A percentile compares a stretch with the other conserved stretches of the same genome.
Conservation (phyloP, 441 rosid species). For the Viola pubescens region DNA sequence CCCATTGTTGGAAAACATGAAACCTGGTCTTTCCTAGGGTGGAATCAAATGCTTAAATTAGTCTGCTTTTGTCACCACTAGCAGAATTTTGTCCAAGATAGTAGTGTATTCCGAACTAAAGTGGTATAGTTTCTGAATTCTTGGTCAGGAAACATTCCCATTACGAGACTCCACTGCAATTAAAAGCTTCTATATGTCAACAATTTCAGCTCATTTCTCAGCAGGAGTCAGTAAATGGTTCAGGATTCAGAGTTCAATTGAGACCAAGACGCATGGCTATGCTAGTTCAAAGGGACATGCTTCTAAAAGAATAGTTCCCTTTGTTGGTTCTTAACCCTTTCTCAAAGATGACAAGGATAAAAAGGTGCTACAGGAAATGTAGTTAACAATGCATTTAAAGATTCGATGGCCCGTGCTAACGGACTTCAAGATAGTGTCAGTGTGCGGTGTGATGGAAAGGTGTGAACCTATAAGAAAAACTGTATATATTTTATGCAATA, state of each 20-base stretch:
- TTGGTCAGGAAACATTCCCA: no score
- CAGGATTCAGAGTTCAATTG: no score
- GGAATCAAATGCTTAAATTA: not conserved
- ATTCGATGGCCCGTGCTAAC: not conserved
- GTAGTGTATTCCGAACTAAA: not conserved
- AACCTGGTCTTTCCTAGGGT: not conserved
- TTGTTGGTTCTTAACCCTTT: no score
- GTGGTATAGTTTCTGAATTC: not conserved
- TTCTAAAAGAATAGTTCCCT: no score
- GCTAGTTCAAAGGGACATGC: no score
- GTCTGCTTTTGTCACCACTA: not conserved
- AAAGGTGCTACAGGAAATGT: not conserved
- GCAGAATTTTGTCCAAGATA: not conserved
- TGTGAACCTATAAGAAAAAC: not conserved
- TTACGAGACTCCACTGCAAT: no score
- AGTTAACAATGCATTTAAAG: not conserved
- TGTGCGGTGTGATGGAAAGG: not conserved
- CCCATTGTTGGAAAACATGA: not conserved
- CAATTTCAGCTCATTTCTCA: no score
- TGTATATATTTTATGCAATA: slow-evolving; percentile 1
- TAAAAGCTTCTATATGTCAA: no score
- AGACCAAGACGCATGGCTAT: no score
- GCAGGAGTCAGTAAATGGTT: no score
- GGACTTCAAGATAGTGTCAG: not conserved
- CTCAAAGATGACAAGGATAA: not conserved